Base-by-base conservation (phyloP, 2,329 filamentous ascomycete genomes). In the Penicillium janthinellum region DNA sequence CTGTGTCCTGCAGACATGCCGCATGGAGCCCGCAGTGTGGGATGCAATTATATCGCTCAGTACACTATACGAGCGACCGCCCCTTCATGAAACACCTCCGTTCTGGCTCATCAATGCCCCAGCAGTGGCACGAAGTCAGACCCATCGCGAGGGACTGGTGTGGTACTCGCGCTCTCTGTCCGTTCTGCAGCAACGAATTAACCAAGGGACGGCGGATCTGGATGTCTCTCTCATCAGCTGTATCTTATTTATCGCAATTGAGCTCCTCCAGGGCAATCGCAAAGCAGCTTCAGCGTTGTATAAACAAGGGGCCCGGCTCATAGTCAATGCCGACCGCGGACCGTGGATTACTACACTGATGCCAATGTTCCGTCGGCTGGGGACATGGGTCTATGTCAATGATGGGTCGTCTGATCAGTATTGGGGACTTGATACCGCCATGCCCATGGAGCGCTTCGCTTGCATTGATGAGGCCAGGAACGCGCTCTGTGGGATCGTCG, bases 1-100 rank as follows among this genome's bases (percentile, higher is more conserved):
- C 12, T 61, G 70, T 14, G 60, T 73, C n/a, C 60, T 71, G 28
- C 67, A 67, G 6, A 64, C 70, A 28, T 70, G 70, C 53, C 66
- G 67, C 28, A 57, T 59, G 17, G 66, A 71, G 37, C 63, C 64
- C 12, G 64, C 64, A 44, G 63, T 73, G 5, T 72, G 71, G 65
- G 65, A 73, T 63, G 62, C 69, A 15, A 65, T 72, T 4, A 67
- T 73, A 25, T 63, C 71, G 4, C 68, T 71, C 10, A 70, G 70
- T 48, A 57, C 64, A 28, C 62, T 73, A 8, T 70, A 70, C 51
- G 70, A 73, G 50, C 56, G 55, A 5, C 65, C 64, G 12, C 62
- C 62, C 6, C 59, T 67, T 31, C 56, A 60, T n/a, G 64, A 66
- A 20, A 28, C 50, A 4, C 48, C 56, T 1, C 56, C 62, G 0